Evolutionary conservation across 192 early-diverging fungal genomes (phyloP).

Genomic region (Coemansia sp.): DNA sequence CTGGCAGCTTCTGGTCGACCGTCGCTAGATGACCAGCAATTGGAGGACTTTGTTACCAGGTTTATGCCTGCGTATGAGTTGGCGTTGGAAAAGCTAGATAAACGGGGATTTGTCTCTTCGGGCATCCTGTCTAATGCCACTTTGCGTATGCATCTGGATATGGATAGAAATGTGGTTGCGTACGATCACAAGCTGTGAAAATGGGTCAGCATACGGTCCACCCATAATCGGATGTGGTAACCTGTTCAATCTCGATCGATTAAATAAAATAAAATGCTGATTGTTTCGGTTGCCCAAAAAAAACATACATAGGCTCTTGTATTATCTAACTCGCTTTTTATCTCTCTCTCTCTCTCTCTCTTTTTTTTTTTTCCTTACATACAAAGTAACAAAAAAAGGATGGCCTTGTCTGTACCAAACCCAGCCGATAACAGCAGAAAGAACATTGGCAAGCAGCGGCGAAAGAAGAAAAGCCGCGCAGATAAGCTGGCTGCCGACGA

Average conservation of each 20-base stretch:
- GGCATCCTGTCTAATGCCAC: constrained; percentile 20
- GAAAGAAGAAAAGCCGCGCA: constrained; percentile 51
- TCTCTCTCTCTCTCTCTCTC: not conserved
- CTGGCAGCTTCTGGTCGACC: constrained; percentile 40
- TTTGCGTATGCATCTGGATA: constrained; percentile 49
- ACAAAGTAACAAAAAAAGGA: not conserved
- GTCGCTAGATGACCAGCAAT: constrained; percentile 71
- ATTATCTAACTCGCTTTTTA: too few species aligned
- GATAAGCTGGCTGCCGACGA: constrained; percentile 42
- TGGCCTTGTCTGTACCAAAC: constrained; percentile 7
- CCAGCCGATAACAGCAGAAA: not conserved
- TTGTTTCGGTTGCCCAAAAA: too few species aligned
- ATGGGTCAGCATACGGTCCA: too few species aligned
- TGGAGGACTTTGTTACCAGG: constrained; percentile 79
- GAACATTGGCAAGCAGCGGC: constrained; percentile 22
- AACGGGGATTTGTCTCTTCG: constrained; percentile 37
- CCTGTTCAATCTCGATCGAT: too few species aligned
- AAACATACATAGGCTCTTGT: too few species aligned
- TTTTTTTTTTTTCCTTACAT: not conserved
- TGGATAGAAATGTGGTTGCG: constrained; percentile 40
- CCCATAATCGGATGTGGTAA: too few species aligned
- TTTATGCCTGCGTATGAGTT: constrained; percentile 86
- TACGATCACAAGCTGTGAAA: constrained; percentile 37
- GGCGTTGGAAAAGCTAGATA: constrained; percentile 40
- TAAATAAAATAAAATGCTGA: too few species aligned